Conservation (phyloP, 2,329 filamentous ascomycete genomes). For the Pestalotiopsis sp. region DNA sequence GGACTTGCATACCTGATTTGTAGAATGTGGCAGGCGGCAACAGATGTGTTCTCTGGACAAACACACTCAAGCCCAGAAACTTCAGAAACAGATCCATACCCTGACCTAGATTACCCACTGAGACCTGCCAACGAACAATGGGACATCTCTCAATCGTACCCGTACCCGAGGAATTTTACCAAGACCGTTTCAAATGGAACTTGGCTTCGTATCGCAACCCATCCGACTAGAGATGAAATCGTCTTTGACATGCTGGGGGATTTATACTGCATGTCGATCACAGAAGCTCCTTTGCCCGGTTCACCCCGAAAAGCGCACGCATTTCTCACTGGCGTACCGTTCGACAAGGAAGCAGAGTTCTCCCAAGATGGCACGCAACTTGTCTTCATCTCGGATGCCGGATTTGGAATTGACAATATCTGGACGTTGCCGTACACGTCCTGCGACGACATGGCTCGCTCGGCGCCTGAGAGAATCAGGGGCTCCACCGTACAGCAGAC, state of each 20-base stretch:
- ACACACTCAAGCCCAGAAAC: neutral
- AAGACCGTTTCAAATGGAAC: neutral
- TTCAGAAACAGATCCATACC: neutral
- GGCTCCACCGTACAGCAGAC: neutral
- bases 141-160: neutral
- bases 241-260: neutral
- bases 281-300: neutral
- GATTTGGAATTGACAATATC: neutral
- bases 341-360: constrained; percentile 3
- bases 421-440: neutral
- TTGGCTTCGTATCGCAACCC: neutral
- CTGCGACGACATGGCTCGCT: neutral
- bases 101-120: neutral
- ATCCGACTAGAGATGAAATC: neutral
- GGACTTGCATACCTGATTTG: neutral
- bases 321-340: neutral
- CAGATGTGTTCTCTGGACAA: neutral
- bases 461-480: neutral
- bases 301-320: neutral
- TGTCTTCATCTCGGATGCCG: neutral
- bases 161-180: neutral
- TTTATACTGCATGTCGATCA: neutral
- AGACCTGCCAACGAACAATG: neutral
- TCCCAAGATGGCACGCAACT: neutral
- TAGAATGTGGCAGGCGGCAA: neutral